Conservation (phyloP, 2,329 filamentous ascomycete genomes). For the Davidsoniella neocaledoniae region DNA sequence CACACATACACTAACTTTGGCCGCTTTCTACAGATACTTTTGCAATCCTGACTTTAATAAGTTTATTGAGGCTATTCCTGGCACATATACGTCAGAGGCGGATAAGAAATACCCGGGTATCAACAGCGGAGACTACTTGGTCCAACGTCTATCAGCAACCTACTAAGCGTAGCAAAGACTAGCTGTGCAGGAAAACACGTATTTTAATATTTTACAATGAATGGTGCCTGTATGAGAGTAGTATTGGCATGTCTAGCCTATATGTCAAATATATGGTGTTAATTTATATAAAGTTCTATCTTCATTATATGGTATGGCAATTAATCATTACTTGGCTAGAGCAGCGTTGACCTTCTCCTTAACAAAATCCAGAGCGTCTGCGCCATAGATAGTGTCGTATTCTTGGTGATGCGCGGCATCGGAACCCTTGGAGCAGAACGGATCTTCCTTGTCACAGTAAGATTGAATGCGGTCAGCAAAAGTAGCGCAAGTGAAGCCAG, state of each 20-base stretch:
- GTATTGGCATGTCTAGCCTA: too few relatives aligned
- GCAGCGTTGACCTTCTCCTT: conserved; percentile 23
- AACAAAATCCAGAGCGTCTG: conserved; percentile 41
- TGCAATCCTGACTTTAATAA: conserved; percentile 71
- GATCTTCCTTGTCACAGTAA: conserved; percentile 47
- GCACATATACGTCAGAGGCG: conserved; percentile 46
- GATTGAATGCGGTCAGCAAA: conserved; percentile 37
- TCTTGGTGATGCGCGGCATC: conserved; percentile 42
- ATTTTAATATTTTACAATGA: background rate
- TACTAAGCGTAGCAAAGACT: conserved; percentile 28
- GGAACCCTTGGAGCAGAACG: conserved; percentile 50
- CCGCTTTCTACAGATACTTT: conserved; percentile 43
- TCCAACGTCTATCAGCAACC: conserved; percentile 61
- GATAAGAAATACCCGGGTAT: conserved; percentile 69
- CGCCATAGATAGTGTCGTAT: conserved; percentile 46
- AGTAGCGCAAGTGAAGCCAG: conserved; percentile 39
- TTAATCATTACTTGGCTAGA: conserved; percentile 1
- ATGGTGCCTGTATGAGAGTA: background rate
- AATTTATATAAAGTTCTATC: background rate
- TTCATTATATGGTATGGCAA: too few relatives aligned
- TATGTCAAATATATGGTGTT: background rate
- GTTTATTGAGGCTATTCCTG: conserved; percentile 64
- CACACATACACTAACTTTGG: background rate
- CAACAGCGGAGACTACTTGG: conserved; percentile 65
- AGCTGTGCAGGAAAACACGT: background rate